Evolutionary conservation across 345 rosid species (phyloP).

Genomic region (Salix caprea): DNA sequence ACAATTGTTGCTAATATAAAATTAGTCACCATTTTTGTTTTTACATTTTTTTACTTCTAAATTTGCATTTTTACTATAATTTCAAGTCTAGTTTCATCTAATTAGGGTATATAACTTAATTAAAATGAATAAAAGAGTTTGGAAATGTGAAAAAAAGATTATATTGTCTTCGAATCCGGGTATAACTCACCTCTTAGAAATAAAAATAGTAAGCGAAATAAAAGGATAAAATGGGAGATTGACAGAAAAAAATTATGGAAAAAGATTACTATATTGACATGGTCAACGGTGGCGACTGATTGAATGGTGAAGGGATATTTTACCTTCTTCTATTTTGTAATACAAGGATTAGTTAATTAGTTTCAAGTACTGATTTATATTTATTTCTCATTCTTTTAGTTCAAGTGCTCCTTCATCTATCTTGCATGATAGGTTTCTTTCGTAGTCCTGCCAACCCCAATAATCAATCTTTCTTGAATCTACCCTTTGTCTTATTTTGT

Average conservation of each 20-base stretch:
- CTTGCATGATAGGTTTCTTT: not conserved
- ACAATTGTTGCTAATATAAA: too few species aligned
- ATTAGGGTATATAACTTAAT: not conserved
- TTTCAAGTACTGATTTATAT: not conserved
- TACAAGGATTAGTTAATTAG: not conserved
- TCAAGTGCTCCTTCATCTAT: not conserved
- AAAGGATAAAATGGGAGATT: not conserved
- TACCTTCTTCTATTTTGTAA: not conserved
- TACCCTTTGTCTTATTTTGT: not conserved
- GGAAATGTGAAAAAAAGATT: not conserved
- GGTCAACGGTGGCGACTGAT: not conserved
- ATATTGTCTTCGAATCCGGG: not conserved
- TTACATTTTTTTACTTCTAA: too few species aligned
- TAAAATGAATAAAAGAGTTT: not conserved
- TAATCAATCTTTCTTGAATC: not conserved
- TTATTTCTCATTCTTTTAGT: not conserved
- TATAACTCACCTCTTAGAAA: not conserved
- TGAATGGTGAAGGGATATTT: not conserved
- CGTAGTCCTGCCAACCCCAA: not conserved
- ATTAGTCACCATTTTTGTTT: too few species aligned
- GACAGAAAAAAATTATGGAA: not conserved
- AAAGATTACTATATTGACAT: not conserved
- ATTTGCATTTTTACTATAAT: too few species aligned
- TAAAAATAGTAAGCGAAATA: not conserved
- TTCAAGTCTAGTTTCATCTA: not conserved